These are phyloP conservation scores for Thelonectria blattea DNA, from an alignment of 2,329 filamentous ascomycete species.

Conservation along the genomic window DNA sequence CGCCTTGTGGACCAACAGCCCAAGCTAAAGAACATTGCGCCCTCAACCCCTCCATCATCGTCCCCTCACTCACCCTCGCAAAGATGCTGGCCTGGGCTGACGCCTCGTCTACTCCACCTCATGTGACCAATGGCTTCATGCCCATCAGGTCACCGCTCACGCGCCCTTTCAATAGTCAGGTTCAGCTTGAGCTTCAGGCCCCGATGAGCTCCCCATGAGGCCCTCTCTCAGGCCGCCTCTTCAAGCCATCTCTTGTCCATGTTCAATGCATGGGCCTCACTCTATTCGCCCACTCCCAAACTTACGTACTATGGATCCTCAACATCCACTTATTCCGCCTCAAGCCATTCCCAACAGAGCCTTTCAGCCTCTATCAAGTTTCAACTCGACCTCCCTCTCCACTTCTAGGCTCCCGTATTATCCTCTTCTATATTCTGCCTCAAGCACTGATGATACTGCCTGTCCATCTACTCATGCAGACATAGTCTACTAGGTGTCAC, in stretches of 20 bases:
- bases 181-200: background rate
- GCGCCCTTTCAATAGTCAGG: slow-evolving; percentile 4
- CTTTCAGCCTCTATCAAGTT: background rate
- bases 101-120: slow-evolving; percentile 14
- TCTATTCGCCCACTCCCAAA: slow-evolving; percentile 1
- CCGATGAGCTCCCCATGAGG: background rate
- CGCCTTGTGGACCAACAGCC: background rate
- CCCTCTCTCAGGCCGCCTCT: slow-evolving; percentile 18
- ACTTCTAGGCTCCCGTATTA: background rate
- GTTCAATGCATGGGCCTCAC: background rate
- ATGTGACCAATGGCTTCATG: slow-evolving; percentile 25
- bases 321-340: slow-evolving; percentile 5
- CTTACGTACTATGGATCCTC: background rate
- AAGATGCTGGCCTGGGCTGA: background rate
- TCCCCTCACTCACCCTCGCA: background rate
- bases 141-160: slow-evolving; percentile 21
- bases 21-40: background rate
- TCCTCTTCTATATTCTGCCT: too few species aligned
- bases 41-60: background rate
- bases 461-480: background rate
- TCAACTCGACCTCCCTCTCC: background rate
- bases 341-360: slow-evolving; percentile 1
- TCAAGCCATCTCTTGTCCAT: background rate
- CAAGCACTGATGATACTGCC: background rate
- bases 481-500: too few species aligned